These are phyloP conservation scores for Eremochloa ophiuroides DNA, from an alignment of 176 grass and related monocot genomes.

Conservation along the genomic window DNA sequence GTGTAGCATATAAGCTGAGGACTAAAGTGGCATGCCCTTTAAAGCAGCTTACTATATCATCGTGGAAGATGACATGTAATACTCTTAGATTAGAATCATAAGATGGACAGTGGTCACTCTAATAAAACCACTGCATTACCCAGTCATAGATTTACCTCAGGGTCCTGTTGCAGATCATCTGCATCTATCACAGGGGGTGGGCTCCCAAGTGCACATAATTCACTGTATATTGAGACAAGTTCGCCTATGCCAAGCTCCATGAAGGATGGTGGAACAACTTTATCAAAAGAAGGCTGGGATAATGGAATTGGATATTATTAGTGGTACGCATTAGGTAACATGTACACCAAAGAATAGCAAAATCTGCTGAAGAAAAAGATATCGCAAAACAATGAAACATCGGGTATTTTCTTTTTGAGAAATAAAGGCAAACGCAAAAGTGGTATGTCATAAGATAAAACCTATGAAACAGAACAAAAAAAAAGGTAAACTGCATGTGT, in stretches of 20 bases:
- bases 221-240: conserved; percentile 87
- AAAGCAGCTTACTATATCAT: conserved; percentile 3
- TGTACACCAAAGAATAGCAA: not conserved
- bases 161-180: conserved; percentile 75
- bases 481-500: not conserved
- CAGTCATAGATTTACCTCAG: conserved; percentile 56
- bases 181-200: conserved; percentile 88
- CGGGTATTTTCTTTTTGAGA: not conserved
- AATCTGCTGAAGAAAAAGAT: conserved; percentile 7
- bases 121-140: conserved; percentile 2
- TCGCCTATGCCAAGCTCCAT: conserved; percentile 82
- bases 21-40: conserved; percentile 4
- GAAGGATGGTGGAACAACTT: conserved; percentile 78
- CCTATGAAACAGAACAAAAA: not conserved
- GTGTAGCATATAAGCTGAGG: conserved; percentile 7
- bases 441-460: not conserved
- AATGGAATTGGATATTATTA: conserved; percentile 26
- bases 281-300: conserved; percentile 85
- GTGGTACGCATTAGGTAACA: not conserved
- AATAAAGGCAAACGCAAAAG: not conserved
- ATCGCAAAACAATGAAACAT: not conserved
- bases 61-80: not conserved
- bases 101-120: not conserved
- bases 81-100: not conserved
- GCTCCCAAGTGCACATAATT: conserved; percentile 69